Conservation (phyloP, 139 green algal genomes). For the Yamagishiella unicocca region DNA sequence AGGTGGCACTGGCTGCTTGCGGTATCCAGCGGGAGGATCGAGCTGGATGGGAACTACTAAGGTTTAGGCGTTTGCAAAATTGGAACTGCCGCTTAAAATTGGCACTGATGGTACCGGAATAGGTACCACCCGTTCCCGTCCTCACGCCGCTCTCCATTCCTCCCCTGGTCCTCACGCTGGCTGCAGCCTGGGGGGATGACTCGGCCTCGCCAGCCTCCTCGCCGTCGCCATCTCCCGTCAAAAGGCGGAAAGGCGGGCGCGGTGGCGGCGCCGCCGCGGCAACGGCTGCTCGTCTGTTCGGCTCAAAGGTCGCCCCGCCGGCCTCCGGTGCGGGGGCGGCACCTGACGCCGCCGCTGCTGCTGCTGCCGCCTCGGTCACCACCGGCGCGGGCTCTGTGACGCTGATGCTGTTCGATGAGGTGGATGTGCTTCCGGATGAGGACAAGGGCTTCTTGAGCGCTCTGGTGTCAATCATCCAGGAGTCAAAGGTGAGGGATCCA, state of each 20-base stretch:
- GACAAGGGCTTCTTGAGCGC: constrained; percentile 60
- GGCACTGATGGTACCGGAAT: too few relatives aligned
- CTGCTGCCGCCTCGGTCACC: not conserved
- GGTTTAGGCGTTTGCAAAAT: too few relatives aligned
- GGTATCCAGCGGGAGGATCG: too few relatives aligned
- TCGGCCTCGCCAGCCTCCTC: not conserved
- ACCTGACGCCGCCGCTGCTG: not conserved
- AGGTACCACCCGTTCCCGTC: too few relatives aligned
- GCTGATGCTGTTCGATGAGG: constrained; percentile 71
- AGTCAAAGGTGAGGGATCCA: constrained; percentile 53
- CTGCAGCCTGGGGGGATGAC: not conserved
- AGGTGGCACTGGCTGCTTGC: not conserved
- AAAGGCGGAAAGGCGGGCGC: not conserved
- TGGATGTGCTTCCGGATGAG: constrained; percentile 56
- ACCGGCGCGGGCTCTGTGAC: not conserved
- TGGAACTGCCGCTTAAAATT: too few relatives aligned
- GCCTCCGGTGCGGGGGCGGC: not conserved
- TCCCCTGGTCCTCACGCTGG: too few relatives aligned
- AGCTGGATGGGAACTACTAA: too few relatives aligned
- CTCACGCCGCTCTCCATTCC: too few relatives aligned
- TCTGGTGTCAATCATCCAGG: constrained; percentile 47
- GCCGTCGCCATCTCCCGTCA: constrained; percentile 12
- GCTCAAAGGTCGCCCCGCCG: not conserved
- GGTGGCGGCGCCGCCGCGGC: not conserved
- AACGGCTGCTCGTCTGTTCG: not conserved